Evolutionary conservation across 2,329 filamentous ascomycete species (phyloP).

Genomic region (Epichloe scottii): DNA sequence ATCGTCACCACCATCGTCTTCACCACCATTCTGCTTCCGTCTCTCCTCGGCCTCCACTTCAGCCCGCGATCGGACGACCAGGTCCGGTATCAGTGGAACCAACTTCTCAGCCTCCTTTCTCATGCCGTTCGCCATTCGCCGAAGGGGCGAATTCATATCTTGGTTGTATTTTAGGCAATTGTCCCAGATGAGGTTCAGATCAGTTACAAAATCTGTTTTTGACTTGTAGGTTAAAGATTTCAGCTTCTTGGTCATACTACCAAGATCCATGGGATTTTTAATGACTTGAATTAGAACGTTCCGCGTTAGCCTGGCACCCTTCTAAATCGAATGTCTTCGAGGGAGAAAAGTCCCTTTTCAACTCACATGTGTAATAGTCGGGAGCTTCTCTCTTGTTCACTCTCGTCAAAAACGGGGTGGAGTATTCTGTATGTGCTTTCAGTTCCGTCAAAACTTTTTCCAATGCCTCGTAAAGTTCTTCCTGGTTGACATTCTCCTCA

Average conservation of each 20-base stretch:
- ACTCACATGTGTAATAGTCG: slow-evolving; percentile 82
- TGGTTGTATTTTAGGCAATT: slow-evolving; percentile 96
- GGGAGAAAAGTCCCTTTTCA: background rate
- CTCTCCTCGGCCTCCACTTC: slow-evolving; percentile 86
- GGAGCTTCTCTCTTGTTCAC: slow-evolving; percentile 97
- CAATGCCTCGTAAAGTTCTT: slow-evolving; percentile 91
- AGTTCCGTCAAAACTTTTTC: slow-evolving; percentile 96
- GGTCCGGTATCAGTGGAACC: slow-evolving; percentile 86
- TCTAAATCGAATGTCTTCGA: background rate
- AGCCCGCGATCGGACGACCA: slow-evolving; percentile 77
- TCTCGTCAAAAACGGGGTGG: slow-evolving; percentile 83
- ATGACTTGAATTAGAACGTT: slow-evolving; percentile 52
- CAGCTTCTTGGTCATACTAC: slow-evolving; percentile 96
- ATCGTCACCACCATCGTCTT: slow-evolving; percentile 74
- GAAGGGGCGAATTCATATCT: slow-evolving; percentile 72
- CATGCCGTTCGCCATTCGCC: slow-evolving; percentile 93
- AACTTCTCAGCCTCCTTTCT: slow-evolving; percentile 95
- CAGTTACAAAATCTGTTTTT: slow-evolving; percentile 87
- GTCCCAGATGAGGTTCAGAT: slow-evolving; percentile 90
- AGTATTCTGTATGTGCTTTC: slow-evolving; percentile 95
- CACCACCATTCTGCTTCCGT: slow-evolving; percentile 73
- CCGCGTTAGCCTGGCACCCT: background rate
- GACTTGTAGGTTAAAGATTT: slow-evolving; percentile 69
- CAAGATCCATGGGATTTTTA: slow-evolving; percentile 95
- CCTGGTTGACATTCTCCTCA: slow-evolving; percentile 93